phyloP scores from a whole-genome alignment of 2,329 filamentous ascomycete species.

The Fusarium buharicum region DNA sequence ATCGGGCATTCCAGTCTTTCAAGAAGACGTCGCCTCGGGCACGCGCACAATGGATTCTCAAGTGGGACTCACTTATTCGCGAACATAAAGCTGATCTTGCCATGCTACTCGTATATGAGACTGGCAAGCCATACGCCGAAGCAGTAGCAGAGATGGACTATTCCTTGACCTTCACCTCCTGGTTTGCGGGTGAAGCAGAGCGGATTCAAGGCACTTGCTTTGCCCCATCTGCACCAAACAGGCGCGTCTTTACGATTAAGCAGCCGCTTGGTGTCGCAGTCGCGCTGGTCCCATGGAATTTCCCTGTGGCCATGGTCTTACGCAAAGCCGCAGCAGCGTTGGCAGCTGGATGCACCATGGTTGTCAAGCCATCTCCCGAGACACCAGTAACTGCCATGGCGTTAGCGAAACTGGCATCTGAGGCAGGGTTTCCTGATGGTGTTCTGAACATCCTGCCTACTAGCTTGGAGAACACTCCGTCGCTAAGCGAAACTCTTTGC shows the following conservation, averaged over 20 bases:
- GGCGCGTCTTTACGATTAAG: slow-evolving; percentile 77
- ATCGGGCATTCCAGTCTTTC: slow-evolving; percentile 53
- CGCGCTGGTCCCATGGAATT: slow-evolving; percentile 64
- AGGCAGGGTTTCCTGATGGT: slow-evolving; percentile 79
- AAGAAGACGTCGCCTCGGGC: slow-evolving; percentile 51
- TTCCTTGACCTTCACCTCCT: slow-evolving; percentile 63
- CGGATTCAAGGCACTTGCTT: slow-evolving; percentile 64
- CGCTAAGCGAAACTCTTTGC: slow-evolving; percentile 58
- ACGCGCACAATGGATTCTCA: slow-evolving; percentile 48
- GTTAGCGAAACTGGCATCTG: slow-evolving; percentile 73
- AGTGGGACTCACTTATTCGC: slow-evolving; percentile 52
- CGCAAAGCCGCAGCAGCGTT: slow-evolving; percentile 64
- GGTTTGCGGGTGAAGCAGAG: slow-evolving; percentile 64
- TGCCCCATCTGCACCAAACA: slow-evolving; percentile 54
- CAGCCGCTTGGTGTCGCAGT: slow-evolving; percentile 52
- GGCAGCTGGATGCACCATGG: slow-evolving; percentile 80
- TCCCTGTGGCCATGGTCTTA: slow-evolving; percentile 63
- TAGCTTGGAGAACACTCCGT: slow-evolving; percentile 55
- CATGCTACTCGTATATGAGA: slow-evolving; percentile 58
- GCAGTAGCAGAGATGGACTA: slow-evolving; percentile 67
- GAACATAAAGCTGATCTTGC: slow-evolving; percentile 53
- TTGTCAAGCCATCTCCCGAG: slow-evolving; percentile 77
- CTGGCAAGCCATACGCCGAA: slow-evolving; percentile 66
- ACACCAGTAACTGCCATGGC: slow-evolving; percentile 78
- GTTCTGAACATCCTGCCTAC: slow-evolving; percentile 67